Evolutionary conservation across 148 eudicot species (phyloP).

Genomic region (Persicaria maculosa): DNA sequence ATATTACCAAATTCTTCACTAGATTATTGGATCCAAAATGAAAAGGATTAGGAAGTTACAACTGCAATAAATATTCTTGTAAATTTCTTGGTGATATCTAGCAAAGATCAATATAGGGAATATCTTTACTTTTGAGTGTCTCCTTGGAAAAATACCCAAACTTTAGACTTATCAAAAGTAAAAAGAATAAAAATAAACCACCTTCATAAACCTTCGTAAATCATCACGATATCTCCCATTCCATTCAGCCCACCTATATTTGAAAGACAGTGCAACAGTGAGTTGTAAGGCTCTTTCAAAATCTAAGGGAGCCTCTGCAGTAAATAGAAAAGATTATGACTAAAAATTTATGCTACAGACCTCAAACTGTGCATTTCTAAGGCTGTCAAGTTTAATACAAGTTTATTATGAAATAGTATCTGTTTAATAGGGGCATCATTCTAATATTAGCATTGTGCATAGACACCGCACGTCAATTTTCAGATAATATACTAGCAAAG

Average conservation of each 20-base stretch:
- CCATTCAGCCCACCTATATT: conserved; percentile 99
- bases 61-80: neutral
- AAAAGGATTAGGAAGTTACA: neutral
- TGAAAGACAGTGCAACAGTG: conserved; percentile 2
- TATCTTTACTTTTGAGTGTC: neutral
- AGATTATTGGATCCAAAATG: neutral
- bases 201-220: conserved; percentile 82
- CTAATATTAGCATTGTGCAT: too few relatives aligned
- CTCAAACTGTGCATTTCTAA: neutral
- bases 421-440: neutral
- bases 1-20: neutral
- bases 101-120: neutral
- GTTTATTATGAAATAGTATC: neutral
- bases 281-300: conserved; percentile 4
- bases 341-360: neutral
- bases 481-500: neutral
- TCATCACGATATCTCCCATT: conserved; percentile 98
- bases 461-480: neutral
- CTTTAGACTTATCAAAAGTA: neutral
- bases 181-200: conserved; percentile 16
- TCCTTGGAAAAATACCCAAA: neutral
- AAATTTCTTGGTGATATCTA: neutral
- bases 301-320: neutral
- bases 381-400: neutral
- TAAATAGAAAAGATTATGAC: neutral